Conservation (phyloP, 805 yeast genomes). For the Schizosaccharomyces octosporus region DNA sequence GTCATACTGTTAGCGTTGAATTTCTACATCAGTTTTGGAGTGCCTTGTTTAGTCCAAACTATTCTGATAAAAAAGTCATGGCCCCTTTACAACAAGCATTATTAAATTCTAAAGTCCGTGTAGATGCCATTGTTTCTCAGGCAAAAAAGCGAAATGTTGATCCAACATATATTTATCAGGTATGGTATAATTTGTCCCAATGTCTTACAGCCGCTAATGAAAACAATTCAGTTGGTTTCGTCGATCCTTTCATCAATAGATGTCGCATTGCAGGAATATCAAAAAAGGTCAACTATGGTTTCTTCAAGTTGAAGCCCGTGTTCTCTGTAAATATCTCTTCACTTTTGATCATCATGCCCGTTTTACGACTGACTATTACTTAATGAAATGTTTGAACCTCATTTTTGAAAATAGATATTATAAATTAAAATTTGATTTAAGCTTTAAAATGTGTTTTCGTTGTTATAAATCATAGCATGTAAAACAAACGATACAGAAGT, state of each 20-base stretch:
- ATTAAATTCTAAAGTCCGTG: neutral
- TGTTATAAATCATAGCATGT: no score
- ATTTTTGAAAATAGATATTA: no score
- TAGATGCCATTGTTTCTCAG: neutral
- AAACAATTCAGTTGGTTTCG: neutral
- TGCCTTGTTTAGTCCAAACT: conserved; percentile 24
- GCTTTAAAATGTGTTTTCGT: no score
- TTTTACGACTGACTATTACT: no score
- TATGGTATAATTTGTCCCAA: neutral
- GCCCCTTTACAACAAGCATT: neutral
- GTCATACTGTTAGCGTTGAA: conserved; percentile 53
- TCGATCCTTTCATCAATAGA: neutral
- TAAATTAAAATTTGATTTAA: no score
- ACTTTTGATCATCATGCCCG: neutral
- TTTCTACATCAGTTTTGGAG: conserved; percentile 55
- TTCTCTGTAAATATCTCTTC: neutral
- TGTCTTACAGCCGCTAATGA: neutral
- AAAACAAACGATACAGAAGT: no score
- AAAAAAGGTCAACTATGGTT: neutral
- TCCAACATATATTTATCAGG: neutral
- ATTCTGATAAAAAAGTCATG: neutral
- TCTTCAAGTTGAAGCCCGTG: neutral
- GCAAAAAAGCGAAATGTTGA: neutral
- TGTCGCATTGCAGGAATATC: neutral
- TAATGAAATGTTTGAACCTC: no score